A percentile compares a stretch with the other conserved stretches of the same genome.
phyloP scores from a whole-genome alignment of 1,284 basidiomycete species.

The Megacollybia platyphylla region DNA sequence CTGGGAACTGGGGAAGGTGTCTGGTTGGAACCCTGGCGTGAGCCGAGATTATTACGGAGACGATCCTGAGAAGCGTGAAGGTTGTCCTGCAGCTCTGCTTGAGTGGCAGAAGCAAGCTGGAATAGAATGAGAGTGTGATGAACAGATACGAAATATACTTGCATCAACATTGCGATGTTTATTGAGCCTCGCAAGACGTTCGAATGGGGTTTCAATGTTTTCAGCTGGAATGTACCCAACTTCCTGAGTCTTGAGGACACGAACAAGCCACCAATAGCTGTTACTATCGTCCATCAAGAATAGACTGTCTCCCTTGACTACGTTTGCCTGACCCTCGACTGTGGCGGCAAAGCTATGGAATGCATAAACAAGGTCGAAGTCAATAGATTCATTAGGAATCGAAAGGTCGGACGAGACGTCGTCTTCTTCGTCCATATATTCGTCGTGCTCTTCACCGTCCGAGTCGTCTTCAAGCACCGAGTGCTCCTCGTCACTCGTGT shows the following conservation, averaged over 20 bases:
- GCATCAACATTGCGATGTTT: conserved; percentile 97
- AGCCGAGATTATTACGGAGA: conserved; percentile 36
- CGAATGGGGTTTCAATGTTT: conserved; percentile 98
- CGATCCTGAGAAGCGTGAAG: conserved; percentile 34
- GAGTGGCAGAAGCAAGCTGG: conserved; percentile 67
- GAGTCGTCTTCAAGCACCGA: conserved; percentile 71
- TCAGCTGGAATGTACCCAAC: conserved; percentile 99
- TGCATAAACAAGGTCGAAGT: conserved; percentile 84
- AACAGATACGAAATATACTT: conserved; percentile 15
- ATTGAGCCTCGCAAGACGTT: conserved; percentile 89
- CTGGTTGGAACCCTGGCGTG: conserved; percentile 29
- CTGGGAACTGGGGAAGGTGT: conserved; percentile 26
- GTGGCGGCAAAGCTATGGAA: conserved; percentile 91
- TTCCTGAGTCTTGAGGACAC: conserved; percentile 94
- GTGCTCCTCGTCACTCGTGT: conserved; percentile 49
- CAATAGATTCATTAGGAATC: conserved; percentile 82
- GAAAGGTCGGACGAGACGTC: conserved; percentile 73
- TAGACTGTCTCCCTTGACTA: conserved; percentile 91
- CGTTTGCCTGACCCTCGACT: conserved; percentile 92
- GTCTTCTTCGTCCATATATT: conserved; percentile 58
- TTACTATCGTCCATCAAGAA: conserved; percentile 93
- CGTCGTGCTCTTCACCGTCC: conserved; percentile 53
- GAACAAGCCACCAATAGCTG: conserved; percentile 97
- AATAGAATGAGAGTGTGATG: conserved; percentile 2
- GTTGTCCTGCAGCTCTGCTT: conserved; percentile 49